phyloP scores from a whole-genome alignment of 1,139 yeast species.

The Pichia sp. region DNA sequence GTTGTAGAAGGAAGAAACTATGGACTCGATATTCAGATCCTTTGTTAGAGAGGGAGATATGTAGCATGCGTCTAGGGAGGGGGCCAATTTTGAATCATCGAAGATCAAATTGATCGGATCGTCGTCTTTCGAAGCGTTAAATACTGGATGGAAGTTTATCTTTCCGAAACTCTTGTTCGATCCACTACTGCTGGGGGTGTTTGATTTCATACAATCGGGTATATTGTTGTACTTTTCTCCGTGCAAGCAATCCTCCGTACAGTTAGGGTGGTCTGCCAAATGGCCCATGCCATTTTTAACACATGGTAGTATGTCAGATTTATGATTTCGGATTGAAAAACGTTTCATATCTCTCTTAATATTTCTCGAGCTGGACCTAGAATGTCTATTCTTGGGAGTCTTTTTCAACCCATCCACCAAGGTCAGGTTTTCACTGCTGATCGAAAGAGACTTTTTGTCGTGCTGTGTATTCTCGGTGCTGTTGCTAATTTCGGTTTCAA shows the following conservation, averaged over 20 bases:
- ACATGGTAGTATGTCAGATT: conserved; percentile 27
- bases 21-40: conserved; percentile 27
- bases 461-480: not conserved
- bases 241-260: conserved; percentile 27
- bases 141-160: conserved; percentile 29
- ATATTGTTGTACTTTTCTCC: conserved; percentile 24
- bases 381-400: not conserved
- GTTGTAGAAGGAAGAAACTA: conserved; percentile 37
- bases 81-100: conserved; percentile 18
- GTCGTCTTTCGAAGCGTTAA: conserved; percentile 29
- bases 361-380: not conserved
- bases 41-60: conserved; percentile 29
- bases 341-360: not conserved
- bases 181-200: not conserved
- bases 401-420: not conserved
- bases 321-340: conserved; percentile 5
- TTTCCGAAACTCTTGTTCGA: conserved; percentile 1
- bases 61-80: conserved; percentile 24
- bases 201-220: conserved; percentile 25
- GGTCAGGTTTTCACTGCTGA: not conserved
- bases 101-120: conserved; percentile 25
- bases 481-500: not conserved
- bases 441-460: not conserved
- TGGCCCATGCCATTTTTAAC: conserved; percentile 25
- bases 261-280: conserved; percentile 20